These are phyloP conservation scores for Corchorus capsularis DNA, from an alignment of 345 rosid genomes.

Conservation along the genomic window DNA sequence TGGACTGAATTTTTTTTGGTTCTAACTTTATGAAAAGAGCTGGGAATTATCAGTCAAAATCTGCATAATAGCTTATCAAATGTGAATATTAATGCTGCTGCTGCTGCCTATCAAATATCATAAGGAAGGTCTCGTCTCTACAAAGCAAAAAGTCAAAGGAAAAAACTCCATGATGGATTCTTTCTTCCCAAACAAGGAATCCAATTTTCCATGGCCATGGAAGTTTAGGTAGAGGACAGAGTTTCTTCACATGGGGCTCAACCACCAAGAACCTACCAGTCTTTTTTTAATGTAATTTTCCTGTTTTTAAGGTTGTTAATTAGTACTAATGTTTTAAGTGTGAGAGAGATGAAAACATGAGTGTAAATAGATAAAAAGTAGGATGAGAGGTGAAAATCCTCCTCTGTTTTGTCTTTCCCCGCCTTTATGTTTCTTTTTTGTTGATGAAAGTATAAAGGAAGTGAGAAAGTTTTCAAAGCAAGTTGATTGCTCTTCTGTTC, in stretches of 20 bases:
- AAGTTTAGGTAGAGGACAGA: not conserved
- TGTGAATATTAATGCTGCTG: conserved; percentile 21
- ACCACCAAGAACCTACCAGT: not conserved
- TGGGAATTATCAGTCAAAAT: not conserved
- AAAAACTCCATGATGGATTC: not conserved
- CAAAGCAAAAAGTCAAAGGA: conserved; percentile 18
- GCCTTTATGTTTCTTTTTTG: conserved; percentile 28
- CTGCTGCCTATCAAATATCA: not conserved
- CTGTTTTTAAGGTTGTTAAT: not conserved
- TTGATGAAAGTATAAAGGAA: conserved; percentile 12
- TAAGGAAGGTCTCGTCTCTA: not conserved
- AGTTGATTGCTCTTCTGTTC: not conserved
- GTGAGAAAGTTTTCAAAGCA: not conserved
- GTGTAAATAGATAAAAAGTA: conserved; percentile 14
- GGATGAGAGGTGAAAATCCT: conserved; percentile 24
- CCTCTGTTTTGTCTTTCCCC: conserved; percentile 29
- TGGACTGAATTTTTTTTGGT: conserved; percentile 20
- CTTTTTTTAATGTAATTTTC: not conserved
- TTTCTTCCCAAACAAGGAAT: not conserved
- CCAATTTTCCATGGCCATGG: conserved; percentile 12
- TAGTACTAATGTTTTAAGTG: not conserved
- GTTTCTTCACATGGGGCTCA: conserved; percentile 28
- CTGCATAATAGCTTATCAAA: conserved; percentile 11
- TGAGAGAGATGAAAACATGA: not conserved
- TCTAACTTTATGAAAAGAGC: not conserved